Base-by-base conservation (phyloP, 108 stramenopile genomes). In the Aurantiochytrium sp. region DNA sequence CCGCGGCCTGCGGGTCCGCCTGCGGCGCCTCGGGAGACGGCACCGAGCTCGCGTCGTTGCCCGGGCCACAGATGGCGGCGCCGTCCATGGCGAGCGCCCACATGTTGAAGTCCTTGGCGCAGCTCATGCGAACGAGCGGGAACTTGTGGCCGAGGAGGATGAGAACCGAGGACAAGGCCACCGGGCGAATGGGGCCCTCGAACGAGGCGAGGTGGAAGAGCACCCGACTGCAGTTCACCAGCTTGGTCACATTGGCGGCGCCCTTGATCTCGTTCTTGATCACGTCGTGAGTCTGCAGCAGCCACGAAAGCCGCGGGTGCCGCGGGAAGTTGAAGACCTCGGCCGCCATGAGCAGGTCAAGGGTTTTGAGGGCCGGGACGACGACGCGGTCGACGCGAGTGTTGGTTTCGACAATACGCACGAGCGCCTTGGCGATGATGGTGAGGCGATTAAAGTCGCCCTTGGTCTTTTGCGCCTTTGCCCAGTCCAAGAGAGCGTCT, bases 41-140 rank as follows among this genome's bases (percentile, higher is more conserved):
- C 73, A 48, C 73, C 6, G 39, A 12, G 6, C 17, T 12, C 6
- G 73, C 73, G 17, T 81, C 73, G 32, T 81, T 48, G 42, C 42
- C 73, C 6, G 73, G 42, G 24, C 73, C 73, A 48, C 73, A 81
- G 24, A 81, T 30, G 8, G 73, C 73, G 10, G 39, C 24, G 39
- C 73, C 73, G 32, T 81, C 73, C 73, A 81, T 81, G 27, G 73
- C 73, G 6, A 81, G 45, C n/a, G 73, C 39, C 73, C 73, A 81
- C 45, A 81, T 41, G 73, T 48, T 81, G 24, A 81, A 81, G 45
- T 81, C 73, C 30, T 81, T 81, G 73, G 73, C 73, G 45, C 42
- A 41, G 45, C 73, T 81, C 73, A 81, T 81, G 39, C 73, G 39
- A 24, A 81, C 73, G 12, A 22, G 73, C 6, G 73, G 73, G 24